Conservation (phyloP, 192 early-diverging fungal species). For the Podila verticillata region DNA sequence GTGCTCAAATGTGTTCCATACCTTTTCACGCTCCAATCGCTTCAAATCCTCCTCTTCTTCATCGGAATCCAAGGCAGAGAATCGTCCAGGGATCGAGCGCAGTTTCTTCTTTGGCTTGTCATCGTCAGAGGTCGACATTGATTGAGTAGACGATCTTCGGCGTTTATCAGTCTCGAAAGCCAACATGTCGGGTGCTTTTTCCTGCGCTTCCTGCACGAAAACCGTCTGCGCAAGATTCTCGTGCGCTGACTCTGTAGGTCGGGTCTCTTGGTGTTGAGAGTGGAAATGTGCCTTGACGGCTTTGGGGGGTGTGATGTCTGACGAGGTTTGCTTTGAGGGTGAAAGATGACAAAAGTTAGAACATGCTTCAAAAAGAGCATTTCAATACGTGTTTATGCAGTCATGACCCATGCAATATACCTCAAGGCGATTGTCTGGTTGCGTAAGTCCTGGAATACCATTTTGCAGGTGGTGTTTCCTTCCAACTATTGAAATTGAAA, state of each 20-base stretch:
- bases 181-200: neutral
- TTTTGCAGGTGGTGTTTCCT: neutral
- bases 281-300: no score
- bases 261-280: no score
- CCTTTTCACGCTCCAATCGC: neutral
- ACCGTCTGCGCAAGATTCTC: neutral
- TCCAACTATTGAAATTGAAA: neutral
- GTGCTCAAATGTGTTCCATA: neutral
- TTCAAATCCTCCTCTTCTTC: slow-evolving; percentile 29
- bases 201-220: neutral
- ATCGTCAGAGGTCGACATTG: neutral
- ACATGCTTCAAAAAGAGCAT: no score
- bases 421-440: neutral
- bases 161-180: neutral
- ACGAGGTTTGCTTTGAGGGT: no score
- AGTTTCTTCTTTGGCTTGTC: slow-evolving; percentile 9
- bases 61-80: slow-evolving; percentile 39
- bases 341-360: no score
- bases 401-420: neutral
- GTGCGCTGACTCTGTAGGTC: no score
- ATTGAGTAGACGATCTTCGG: neutral
- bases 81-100: slow-evolving; percentile 31
- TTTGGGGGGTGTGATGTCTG: no score
- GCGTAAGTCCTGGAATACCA: neutral
- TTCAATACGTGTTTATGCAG: no score